Conservation (phyloP, 768 basidiomycete species). For the Amanita muscaria region DNA sequence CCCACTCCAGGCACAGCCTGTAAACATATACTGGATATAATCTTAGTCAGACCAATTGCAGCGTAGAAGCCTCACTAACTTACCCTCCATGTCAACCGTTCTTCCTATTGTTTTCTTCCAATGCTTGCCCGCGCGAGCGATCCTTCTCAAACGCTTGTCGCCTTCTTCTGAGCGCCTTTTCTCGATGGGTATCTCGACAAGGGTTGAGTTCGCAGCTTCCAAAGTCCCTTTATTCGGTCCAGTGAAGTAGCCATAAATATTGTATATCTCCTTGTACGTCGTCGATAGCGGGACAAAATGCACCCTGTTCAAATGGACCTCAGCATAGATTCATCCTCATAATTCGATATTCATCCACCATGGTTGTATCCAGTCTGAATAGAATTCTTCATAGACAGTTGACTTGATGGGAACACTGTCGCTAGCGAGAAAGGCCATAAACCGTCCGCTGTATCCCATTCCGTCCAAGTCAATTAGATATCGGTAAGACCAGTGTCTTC, state of each 20-base stretch:
- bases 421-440: slow-evolving; percentile 77
- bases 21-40: slow-evolving; percentile 64
- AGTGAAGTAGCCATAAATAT: slow-evolving; percentile 88
- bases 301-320: slow-evolving; percentile 42
- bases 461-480: slow-evolving; percentile 90
- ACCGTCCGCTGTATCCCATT: slow-evolving; percentile 89
- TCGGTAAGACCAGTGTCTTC: slow-evolving; percentile 88
- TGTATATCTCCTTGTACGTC: slow-evolving; percentile 87
- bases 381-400: slow-evolving; percentile 88
- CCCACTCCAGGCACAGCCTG: slow-evolving; percentile 83
- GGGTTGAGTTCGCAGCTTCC: slow-evolving; percentile 41
- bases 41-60: too few relatives aligned
- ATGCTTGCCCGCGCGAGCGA: slow-evolving; percentile 85
- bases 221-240: slow-evolving; percentile 63
- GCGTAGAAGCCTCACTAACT: slow-evolving; percentile 12
- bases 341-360: slow-evolving; percentile 10
- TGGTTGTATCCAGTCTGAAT: slow-evolving; percentile 62
- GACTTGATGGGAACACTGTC: slow-evolving; percentile 88
- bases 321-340: not conserved
- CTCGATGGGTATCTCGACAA: slow-evolving; percentile 23
- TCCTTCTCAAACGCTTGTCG: slow-evolving; percentile 65
- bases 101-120: slow-evolving; percentile 86
- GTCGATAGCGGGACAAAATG: slow-evolving; percentile 92
- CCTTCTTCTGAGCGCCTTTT: slow-evolving; percentile 42
- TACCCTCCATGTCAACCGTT: slow-evolving; percentile 88